Evolutionary conservation across 2,329 filamentous ascomycete genomes (phyloP).

Genomic region (Colletotrichum salicis): DNA sequence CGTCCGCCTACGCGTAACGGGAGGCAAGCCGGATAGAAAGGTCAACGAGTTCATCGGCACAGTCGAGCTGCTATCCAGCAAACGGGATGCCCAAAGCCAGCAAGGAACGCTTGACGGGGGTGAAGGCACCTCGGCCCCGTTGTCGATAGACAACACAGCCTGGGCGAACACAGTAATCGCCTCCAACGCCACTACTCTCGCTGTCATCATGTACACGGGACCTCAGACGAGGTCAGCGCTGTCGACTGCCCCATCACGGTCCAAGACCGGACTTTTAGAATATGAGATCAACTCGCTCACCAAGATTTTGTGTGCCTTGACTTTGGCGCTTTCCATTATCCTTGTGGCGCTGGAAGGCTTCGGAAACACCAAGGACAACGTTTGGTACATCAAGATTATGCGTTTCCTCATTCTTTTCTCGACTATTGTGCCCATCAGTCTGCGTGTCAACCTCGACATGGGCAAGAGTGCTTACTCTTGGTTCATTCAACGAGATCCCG

Average conservation of each 20-base stretch:
- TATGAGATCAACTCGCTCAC: constrained; percentile 97
- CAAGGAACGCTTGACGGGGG: constrained; percentile 48
- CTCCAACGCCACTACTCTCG: constrained; percentile 87
- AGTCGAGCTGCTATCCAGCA: constrained; percentile 75
- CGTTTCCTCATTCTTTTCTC: constrained; percentile 98
- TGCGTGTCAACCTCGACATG: constrained; percentile 96
- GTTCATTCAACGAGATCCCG: constrained; percentile 92
- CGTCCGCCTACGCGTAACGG: constrained; percentile 75
- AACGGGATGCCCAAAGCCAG: constrained; percentile 58
- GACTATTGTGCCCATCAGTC: constrained; percentile 97
- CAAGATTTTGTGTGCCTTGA: constrained; percentile 93
- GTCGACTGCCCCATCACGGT: constrained; percentile 90
- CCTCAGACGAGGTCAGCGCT: constrained; percentile 93
- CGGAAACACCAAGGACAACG: constrained; percentile 69
- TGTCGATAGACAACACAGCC: constrained; percentile 96
- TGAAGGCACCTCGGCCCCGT: constrained; percentile 69
- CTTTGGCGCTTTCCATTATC: constrained; percentile 84
- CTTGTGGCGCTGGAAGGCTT: constrained; percentile 91
- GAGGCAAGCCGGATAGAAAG: constrained; percentile 89
- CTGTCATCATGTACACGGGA: constrained; percentile 93
- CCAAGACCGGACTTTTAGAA: constrained; percentile 92
- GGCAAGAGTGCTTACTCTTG: constrained; percentile 96
- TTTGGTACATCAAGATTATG: constrained; percentile 98
- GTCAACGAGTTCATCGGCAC: constrained; percentile 97
- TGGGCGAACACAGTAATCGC: constrained; percentile 99